Conservation (phyloP, 768 basidiomycete genomes). For the Tulasnella sp. region DNA sequence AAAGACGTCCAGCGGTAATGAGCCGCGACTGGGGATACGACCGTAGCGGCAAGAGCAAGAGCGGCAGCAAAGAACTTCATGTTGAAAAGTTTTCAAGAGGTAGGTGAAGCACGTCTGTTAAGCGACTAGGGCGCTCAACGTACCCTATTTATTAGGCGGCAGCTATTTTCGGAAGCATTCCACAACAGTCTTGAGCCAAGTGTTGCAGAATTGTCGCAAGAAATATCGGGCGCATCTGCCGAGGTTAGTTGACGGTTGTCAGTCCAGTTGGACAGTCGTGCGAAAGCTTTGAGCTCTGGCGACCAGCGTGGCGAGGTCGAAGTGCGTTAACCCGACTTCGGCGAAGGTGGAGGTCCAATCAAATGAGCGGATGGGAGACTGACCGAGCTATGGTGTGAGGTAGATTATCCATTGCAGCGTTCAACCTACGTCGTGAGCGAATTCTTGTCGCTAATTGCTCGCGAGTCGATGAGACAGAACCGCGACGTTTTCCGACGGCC, state of each 20-base stretch:
- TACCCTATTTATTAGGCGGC: background rate
- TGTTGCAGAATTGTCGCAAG: background rate
- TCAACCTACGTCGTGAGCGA: background rate
- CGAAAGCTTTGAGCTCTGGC: background rate
- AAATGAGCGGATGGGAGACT: background rate
- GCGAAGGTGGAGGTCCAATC: background rate
- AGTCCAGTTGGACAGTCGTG: background rate
- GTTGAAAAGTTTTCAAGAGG: background rate
- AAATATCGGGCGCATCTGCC: background rate
- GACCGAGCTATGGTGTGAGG: background rate
- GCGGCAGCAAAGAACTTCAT: background rate
- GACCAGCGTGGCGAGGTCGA: background rate
- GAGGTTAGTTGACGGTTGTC: background rate
- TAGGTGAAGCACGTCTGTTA: background rate
- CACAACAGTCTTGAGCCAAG: background rate
- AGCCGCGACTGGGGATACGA: conserved; percentile 13
- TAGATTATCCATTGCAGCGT: conserved; percentile 1
- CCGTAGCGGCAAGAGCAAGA: background rate
- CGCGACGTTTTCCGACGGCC: background rate
- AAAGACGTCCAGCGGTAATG: conserved; percentile 21
- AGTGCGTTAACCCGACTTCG: background rate
- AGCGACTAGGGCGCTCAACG: background rate
- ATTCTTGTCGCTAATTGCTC: background rate
- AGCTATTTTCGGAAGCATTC: background rate
- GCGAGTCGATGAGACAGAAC: background rate